Percentiles rank a stretch among this genome's conserved stretches.
Evolutionary conservation across 306 rosid species (phyloP).

Genomic region (Ormosia emarginata): DNA sequence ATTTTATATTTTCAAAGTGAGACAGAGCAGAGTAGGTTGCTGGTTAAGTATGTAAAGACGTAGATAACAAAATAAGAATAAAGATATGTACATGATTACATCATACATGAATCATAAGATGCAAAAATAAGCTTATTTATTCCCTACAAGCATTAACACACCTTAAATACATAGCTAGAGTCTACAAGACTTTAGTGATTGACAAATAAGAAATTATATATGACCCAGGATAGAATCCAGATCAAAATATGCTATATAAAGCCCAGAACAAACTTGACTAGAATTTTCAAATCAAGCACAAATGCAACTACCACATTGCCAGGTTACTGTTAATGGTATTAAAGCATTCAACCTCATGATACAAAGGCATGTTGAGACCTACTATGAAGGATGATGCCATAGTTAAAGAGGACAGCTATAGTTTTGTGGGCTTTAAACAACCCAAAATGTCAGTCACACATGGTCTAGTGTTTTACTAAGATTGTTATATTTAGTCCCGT

Average conservation of each 20-base stretch:
- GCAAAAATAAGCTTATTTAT: too few relatives aligned
- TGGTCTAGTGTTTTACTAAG: not conserved
- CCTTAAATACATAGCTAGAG: not conserved
- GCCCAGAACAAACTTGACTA: not conserved
- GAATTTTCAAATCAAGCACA: not conserved
- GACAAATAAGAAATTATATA: not conserved
- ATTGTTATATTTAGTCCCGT: too few relatives aligned
- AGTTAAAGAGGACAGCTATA: not conserved
- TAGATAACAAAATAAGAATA: too few relatives aligned
- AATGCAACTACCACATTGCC: not conserved
- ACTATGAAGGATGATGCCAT: not conserved
- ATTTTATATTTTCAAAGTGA: too few relatives aligned
- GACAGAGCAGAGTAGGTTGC: too few relatives aligned
- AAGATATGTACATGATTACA: too few relatives aligned
- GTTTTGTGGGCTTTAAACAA: not conserved
- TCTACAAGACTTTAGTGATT: not conserved
- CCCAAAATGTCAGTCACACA: not conserved
- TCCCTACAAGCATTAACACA: conserved; percentile 9
- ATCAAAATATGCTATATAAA: not conserved
- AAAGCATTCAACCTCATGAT: not conserved
- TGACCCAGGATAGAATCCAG: not conserved
- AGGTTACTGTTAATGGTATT: not conserved
- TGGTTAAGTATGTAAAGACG: too few relatives aligned
- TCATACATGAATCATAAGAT: too few relatives aligned
- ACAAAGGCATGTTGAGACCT: not conserved